phyloP scores from a whole-genome alignment of 2,329 filamentous ascomycete species.

The Fusarium dlaminii region DNA sequence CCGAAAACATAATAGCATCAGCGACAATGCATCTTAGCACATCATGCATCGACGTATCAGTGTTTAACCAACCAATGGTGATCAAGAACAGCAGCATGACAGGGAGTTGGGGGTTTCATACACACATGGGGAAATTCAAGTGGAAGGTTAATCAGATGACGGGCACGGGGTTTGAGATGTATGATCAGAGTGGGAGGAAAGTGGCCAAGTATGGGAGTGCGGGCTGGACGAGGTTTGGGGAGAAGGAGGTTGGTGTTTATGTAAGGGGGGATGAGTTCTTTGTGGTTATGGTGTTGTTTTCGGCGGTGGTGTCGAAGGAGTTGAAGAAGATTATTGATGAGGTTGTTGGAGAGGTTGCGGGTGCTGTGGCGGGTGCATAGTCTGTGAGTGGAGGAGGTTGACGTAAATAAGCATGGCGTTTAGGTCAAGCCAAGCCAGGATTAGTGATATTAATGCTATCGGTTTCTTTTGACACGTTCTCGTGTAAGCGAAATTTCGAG shows the following conservation, averaged over 20 bases:
- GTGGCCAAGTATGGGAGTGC: slow-evolving; percentile 36
- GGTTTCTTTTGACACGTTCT: no score
- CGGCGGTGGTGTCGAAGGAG: slow-evolving; percentile 25
- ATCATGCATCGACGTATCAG: slow-evolving; percentile 22
- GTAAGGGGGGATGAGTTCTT: slow-evolving; percentile 37
- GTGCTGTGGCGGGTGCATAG: slow-evolving; percentile 1
- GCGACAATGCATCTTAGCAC: slow-evolving; percentile 32
- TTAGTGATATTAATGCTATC: background rate
- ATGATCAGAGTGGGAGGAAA: slow-evolving; percentile 26
- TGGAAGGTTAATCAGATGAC: slow-evolving; percentile 40
- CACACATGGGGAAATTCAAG: slow-evolving; percentile 38
- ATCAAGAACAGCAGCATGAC: slow-evolving; percentile 27
- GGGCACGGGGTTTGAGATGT: slow-evolving; percentile 21
- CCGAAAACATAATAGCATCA: slow-evolving; percentile 26
- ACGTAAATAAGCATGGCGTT: background rate
- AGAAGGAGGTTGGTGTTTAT: slow-evolving; percentile 35
- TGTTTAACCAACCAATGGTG: slow-evolving; percentile 33
- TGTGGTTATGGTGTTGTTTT: slow-evolving; percentile 33
- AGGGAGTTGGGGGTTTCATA: slow-evolving; percentile 28
- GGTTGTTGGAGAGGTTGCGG: slow-evolving; percentile 3
- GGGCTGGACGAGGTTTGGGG: background rate
- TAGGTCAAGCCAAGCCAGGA: background rate
- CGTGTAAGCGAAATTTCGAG: accelerated
- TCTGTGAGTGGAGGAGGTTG: background rate
- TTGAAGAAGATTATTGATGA: slow-evolving; percentile 15